Conservation (phyloP, 1,284 basidiomycete species). For the Irpex lacteus region DNA sequence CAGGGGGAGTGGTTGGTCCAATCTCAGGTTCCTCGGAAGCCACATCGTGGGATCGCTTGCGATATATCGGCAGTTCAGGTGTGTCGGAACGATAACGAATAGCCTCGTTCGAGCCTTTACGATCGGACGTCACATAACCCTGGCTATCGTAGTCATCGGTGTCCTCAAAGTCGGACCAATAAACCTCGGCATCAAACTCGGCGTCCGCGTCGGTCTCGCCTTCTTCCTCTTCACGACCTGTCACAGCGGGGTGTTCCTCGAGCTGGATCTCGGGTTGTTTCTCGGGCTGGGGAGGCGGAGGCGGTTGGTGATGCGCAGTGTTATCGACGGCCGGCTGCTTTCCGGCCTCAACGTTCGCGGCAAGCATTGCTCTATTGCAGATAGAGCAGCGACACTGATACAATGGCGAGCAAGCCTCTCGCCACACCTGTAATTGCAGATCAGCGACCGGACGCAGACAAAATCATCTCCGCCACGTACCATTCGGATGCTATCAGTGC, state of each 20-base stretch:
- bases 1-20: slow-evolving; percentile 19
- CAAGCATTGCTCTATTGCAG: slow-evolving; percentile 61
- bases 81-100: slow-evolving; percentile 17
- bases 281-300: slow-evolving; percentile 8
- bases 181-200: slow-evolving; percentile 19
- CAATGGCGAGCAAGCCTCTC: slow-evolving; percentile 65
- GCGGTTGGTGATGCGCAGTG: slow-evolving; percentile 17
- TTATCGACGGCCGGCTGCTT: slow-evolving; percentile 16
- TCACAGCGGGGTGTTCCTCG: slow-evolving; percentile 6
- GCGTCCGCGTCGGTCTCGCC: slow-evolving; percentile 21
- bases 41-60: slow-evolving; percentile 9
- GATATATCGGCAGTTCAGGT: slow-evolving; percentile 18
- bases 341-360: slow-evolving; percentile 37
- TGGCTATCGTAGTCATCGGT: not conserved
- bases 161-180: slow-evolving; percentile 14
- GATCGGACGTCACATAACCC: not conserved
- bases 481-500: slow-evolving; percentile 51
- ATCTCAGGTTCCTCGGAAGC: slow-evolving; percentile 10
- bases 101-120: slow-evolving; percentile 15
- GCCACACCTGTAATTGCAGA: slow-evolving; percentile 51
- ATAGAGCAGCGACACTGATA: slow-evolving; percentile 71
- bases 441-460: slow-evolving; percentile 1
- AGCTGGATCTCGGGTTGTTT: slow-evolving; percentile 19
- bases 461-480: slow-evolving; percentile 38
- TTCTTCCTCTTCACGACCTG: slow-evolving; percentile 19